Percentiles rank a stretch among this genome's conserved stretches.
phyloP scores from a whole-genome alignment of 768 basidiomycete genomes.

The Gloeopeniophorella convolvens region DNA sequence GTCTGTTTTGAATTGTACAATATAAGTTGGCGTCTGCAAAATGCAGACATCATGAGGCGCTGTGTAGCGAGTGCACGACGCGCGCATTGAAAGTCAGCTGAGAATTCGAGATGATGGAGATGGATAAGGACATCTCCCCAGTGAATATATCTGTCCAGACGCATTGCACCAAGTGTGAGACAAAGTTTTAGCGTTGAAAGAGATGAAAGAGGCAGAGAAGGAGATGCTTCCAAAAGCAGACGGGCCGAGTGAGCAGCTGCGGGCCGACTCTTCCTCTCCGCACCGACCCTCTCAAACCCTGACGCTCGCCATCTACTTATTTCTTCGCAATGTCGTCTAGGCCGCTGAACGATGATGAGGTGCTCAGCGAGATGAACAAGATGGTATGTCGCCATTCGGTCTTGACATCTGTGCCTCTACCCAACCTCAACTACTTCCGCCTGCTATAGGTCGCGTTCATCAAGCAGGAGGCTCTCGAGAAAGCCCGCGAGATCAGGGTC shows the following conservation, averaged over 20 bases:
- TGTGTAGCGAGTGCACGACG: too few relatives aligned
- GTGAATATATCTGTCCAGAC: too few relatives aligned
- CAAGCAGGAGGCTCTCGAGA: constrained; percentile 97
- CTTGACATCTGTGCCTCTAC: constrained; percentile 1
- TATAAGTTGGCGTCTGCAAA: too few relatives aligned
- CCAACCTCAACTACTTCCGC: neutral
- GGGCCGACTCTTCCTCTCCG: neutral
- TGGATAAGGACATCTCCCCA: too few relatives aligned
- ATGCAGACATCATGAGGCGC: too few relatives aligned
- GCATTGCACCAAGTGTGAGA: too few relatives aligned
- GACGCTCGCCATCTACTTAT: neutral
- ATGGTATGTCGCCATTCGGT: constrained; percentile 56
- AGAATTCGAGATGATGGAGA: too few relatives aligned
- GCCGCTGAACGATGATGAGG: constrained; percentile 90
- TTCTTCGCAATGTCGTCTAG: constrained; percentile 54
- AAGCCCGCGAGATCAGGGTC: constrained; percentile 92
- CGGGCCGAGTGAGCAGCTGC: neutral
- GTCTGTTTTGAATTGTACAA: too few relatives aligned
- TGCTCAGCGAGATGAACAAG: constrained; percentile 96
- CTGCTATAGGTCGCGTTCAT: constrained; percentile 77
- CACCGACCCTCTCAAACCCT: neutral
- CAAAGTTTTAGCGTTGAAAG: too few relatives aligned
- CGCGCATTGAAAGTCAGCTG: too few relatives aligned
- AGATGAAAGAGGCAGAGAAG: neutral
- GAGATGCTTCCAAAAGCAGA: neutral